Evolutionary conservation across 1,139 yeast species (phyloP).

Genomic region (Ogataea hybrid): DNA sequence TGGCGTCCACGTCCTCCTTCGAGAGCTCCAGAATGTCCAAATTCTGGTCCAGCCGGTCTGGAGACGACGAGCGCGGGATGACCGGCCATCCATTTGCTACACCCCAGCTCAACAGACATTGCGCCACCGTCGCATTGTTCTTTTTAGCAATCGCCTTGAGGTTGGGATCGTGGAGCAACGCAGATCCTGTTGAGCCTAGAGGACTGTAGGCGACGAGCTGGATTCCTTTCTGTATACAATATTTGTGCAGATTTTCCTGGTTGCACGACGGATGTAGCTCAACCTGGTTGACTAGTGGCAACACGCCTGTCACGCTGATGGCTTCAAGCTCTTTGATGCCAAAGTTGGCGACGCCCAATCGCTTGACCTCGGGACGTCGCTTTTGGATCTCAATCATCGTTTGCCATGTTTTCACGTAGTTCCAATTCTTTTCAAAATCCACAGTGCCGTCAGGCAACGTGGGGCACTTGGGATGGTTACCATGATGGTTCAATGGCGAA

Average conservation of each 20-base stretch:
- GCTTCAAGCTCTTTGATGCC: conserved; percentile 43
- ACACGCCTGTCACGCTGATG: conserved; percentile 39
- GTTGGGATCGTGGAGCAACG: conserved; percentile 42
- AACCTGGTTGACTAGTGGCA: conserved; percentile 54
- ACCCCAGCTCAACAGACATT: conserved; percentile 50
- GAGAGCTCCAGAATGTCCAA: conserved; percentile 8
- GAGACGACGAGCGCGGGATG: conserved; percentile 21
- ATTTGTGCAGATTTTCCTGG: conserved; percentile 46
- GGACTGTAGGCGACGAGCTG: conserved; percentile 58
- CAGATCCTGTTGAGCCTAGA: conserved; percentile 55
- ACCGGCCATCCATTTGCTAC: conserved; percentile 32
- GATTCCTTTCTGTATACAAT: conserved; percentile 43
- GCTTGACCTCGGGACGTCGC: conserved; percentile 38
- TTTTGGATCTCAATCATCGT: conserved; percentile 43
- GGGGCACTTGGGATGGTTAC: conserved; percentile 21
- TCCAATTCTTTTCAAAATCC: conserved; percentile 22
- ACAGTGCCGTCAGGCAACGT: conserved; percentile 24
- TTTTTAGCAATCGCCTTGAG: conserved; percentile 43
- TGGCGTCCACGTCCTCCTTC: conserved; percentile 11
- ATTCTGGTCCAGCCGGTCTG: conserved; percentile 15
- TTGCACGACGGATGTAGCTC: conserved; percentile 60
- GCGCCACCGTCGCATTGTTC: conserved; percentile 43
- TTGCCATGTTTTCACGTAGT: conserved; percentile 43
- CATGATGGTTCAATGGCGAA: conserved; percentile 28
- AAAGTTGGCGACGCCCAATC: conserved; percentile 61